phyloP scores from a whole-genome alignment of 306 rosid species.

The Quercus engelmannii region DNA sequence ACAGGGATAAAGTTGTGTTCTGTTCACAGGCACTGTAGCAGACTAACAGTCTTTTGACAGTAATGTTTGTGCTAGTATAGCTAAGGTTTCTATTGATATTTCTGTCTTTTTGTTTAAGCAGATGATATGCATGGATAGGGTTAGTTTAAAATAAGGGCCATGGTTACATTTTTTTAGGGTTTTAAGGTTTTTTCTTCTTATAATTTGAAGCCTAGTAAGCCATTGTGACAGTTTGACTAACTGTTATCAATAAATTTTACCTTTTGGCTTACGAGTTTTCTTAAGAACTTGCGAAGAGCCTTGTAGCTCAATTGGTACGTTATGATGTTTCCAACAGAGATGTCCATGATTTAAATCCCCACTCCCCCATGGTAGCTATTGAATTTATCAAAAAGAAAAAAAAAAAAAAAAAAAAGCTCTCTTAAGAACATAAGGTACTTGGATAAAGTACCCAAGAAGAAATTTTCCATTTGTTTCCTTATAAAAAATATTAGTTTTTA shows the following conservation, averaged over 20 bases:
- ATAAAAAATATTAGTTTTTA: not conserved
- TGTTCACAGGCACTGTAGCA: not conserved
- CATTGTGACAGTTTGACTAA: too few relatives aligned
- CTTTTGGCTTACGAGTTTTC: not conserved
- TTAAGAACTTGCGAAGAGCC: not conserved
- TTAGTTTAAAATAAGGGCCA: too few relatives aligned
- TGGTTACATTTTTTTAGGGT: not conserved
- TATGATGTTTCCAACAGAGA: too few relatives aligned
- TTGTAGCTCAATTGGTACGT: too few relatives aligned
- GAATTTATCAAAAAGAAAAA: too few relatives aligned
- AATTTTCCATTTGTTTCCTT: not conserved
- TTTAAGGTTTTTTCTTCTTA: not conserved
- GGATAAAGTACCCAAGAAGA: not conserved
- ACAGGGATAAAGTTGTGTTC: too few relatives aligned
- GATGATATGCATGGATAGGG: not conserved
- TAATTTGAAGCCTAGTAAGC: not conserved
- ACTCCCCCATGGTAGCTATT: too few relatives aligned
- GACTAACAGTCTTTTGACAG: not conserved
- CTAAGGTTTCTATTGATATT: not conserved
- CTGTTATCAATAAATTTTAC: not conserved
- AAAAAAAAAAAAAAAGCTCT: not conserved
- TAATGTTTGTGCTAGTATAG: not conserved
- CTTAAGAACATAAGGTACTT: not conserved
- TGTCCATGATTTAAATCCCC: too few relatives aligned
- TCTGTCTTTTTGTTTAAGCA: not conserved